phyloP scores from a whole-genome alignment of 805 yeast species.

The Suhomyces kilbournensis region DNA sequence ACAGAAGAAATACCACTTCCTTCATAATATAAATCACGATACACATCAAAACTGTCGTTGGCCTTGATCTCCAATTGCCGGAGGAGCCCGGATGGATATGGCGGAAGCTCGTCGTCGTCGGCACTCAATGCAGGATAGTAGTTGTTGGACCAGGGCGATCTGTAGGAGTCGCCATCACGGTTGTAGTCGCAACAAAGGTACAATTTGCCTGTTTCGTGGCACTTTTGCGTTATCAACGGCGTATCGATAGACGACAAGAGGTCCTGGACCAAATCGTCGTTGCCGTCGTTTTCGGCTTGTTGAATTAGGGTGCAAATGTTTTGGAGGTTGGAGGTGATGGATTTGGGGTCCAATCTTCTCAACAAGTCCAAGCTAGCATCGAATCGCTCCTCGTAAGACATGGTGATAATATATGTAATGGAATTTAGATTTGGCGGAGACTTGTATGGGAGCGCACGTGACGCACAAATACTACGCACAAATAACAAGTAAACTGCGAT shows the following conservation, averaged over 20 bases:
- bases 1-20: constrained; percentile 84
- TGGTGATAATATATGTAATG: not conserved
- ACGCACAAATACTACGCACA: too few relatives aligned
- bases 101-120: constrained; percentile 57
- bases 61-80: constrained; percentile 76
- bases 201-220: constrained; percentile 56
- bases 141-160: constrained; percentile 87
- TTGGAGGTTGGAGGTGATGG: constrained; percentile 30
- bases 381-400: constrained; percentile 33
- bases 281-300: constrained; percentile 15
- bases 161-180: constrained; percentile 87
- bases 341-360: constrained; percentile 40
- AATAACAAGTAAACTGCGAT: too few relatives aligned
- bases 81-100: constrained; percentile 63
- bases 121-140: constrained; percentile 48
- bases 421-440: not conserved
- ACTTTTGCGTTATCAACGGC: constrained; percentile 59
- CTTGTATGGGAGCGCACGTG: not conserved
- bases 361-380: constrained; percentile 29
- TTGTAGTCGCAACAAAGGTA: constrained; percentile 90
- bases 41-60: constrained; percentile 87
- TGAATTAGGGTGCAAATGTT: constrained; percentile 36
- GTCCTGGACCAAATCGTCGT: constrained; percentile 76
- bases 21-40: constrained; percentile 91
- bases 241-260: constrained; percentile 82